Evolutionary conservation across 192 early-diverging fungal genomes (phyloP).

Genomic region (Phlyctochytrium bullatum): DNA sequence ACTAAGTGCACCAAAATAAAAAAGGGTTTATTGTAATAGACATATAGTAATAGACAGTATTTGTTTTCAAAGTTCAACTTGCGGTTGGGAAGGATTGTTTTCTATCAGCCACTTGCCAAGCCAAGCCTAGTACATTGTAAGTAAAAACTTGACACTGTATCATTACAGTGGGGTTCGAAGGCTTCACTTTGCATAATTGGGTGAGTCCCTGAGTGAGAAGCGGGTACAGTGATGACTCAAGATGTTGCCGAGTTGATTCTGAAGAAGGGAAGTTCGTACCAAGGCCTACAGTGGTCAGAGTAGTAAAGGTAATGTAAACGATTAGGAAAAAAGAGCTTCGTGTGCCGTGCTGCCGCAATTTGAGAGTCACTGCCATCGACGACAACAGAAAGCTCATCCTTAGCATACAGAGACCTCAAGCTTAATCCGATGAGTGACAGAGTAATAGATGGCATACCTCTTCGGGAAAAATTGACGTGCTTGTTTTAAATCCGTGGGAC

Average conservation of each 20-base stretch:
- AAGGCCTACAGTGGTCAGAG: no score
- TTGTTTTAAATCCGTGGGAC: slow-evolving; percentile 14
- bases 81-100: slow-evolving; percentile 47
- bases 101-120: slow-evolving; percentile 48
- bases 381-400: slow-evolving; percentile 25
- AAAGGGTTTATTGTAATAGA: no score
- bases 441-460: slow-evolving; percentile 18
- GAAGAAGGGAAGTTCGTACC: slow-evolving; percentile 21
- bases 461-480: slow-evolving; percentile 30
- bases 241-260: slow-evolving; percentile 34
- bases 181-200: slow-evolving; percentile 53
- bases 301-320: no score
- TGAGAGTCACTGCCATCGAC: slow-evolving; percentile 32
- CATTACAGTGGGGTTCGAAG: slow-evolving; percentile 49
- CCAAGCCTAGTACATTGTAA: no score
- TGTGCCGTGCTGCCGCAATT: slow-evolving; percentile 25
- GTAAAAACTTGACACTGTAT: no score
- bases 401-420: slow-evolving; percentile 24
- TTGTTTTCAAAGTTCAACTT: slow-evolving; percentile 11
- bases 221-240: slow-evolving; percentile 49
- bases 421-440: slow-evolving; percentile 7
- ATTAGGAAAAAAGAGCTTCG: slow-evolving; percentile 51
- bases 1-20: no score
- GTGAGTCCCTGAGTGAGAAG: slow-evolving; percentile 48
- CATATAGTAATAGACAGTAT: no score